Conservation (phyloP, 345 rosid species). For the Lepidium didymum region DNA sequence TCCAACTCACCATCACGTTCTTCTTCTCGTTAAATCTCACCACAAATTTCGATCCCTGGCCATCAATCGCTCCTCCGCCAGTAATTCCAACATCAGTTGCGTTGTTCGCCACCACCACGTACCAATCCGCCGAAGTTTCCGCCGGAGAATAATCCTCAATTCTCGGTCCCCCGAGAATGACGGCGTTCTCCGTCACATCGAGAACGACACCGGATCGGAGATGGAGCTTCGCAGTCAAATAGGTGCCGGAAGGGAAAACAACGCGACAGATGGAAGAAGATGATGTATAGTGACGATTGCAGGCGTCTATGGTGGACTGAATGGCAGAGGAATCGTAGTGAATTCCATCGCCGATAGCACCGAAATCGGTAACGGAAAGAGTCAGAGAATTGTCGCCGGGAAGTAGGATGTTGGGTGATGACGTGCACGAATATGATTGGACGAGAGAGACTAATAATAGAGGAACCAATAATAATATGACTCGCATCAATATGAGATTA, state of each 20-base stretch:
- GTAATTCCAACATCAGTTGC: conserved; percentile 76
- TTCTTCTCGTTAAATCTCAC: conserved; percentile 51
- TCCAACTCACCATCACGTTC: conserved; percentile 98
- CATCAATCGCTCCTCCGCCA: conserved; percentile 83
- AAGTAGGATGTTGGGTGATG: conserved; percentile 18
- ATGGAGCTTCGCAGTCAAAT: conserved; percentile 68
- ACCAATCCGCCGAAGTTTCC: conserved; percentile 49
- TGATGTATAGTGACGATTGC: conserved; percentile 29
- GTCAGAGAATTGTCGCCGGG: conserved; percentile 15
- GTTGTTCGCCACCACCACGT: conserved; percentile 71
- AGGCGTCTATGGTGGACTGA: conserved; percentile 70
- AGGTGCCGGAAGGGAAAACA: conserved; percentile 61
- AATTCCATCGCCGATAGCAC: conserved; percentile 75
- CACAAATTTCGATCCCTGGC: conserved; percentile 76
- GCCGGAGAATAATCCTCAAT: conserved; percentile 65
- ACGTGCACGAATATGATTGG: conserved; percentile 37
- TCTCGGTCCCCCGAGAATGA: conserved; percentile 58
- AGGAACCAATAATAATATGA: conserved; percentile 8
- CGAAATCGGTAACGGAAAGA: conserved; percentile 58
- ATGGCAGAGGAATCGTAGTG: conserved; percentile 68
- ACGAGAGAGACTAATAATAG: not conserved
- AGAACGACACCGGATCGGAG: conserved; percentile 62
- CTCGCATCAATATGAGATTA: not conserved
- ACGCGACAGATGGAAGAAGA: conserved; percentile 48
- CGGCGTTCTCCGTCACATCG: conserved; percentile 53